phyloP scores from a whole-genome alignment of 371 early-diverging fungal species.

The Zychaea mexicana region DNA sequence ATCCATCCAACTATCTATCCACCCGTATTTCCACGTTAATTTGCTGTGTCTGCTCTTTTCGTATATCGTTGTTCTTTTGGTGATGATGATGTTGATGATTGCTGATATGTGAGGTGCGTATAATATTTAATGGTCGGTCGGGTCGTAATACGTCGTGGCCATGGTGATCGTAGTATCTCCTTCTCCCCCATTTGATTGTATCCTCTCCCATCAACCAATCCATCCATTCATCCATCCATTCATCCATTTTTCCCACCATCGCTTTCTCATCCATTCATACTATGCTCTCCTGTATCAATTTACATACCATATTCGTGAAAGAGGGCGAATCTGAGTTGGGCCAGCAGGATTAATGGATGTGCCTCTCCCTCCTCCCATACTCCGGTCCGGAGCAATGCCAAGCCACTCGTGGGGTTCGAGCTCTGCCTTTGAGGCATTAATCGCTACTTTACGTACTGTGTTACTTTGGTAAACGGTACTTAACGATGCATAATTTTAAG shows the following conservation, averaged over 20 bases:
- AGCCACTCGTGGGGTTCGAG: no score
- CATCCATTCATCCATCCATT: background rate
- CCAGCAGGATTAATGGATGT: background rate
- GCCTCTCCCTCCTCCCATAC: background rate
- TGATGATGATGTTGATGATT: background rate
- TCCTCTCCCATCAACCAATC: background rate
- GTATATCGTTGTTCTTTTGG: background rate
- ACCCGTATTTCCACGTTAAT: background rate
- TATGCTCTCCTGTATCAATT: background rate
- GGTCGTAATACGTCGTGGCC: no score
- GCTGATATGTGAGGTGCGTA: background rate
- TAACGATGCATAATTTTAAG: no score
- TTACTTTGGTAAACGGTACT: no score
- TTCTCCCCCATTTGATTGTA: background rate
- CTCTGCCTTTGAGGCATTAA: no score
- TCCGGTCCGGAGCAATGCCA: background rate
- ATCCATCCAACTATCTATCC: slow-evolving; percentile 5
- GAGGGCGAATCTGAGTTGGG: background rate
- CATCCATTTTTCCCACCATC: background rate
- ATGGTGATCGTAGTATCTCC: background rate
- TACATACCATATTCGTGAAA: slow-evolving; percentile 5
- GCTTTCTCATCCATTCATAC: background rate
- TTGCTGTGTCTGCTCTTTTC: no score
- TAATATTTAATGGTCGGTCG: background rate
- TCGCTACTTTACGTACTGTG: no score